phyloP scores from a whole-genome alignment of 352 stramenopile genomes.

The Phytopythium chamaehyphon region DNA sequence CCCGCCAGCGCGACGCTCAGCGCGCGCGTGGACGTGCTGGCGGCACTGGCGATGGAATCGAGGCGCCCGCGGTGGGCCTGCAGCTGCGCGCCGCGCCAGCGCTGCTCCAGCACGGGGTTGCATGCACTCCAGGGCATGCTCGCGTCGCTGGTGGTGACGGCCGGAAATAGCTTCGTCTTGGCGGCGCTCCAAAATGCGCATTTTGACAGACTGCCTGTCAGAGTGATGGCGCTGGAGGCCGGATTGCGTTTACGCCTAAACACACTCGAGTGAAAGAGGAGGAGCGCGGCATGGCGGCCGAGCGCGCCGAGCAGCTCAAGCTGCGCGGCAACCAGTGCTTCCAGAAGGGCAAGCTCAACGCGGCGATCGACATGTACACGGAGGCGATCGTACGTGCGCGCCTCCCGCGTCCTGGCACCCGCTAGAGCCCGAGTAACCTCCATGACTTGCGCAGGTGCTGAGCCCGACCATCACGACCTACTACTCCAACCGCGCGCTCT shows the following conservation, averaged over 20 bases:
- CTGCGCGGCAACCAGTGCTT: constrained; percentile 78
- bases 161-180: too few species aligned
- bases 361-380: constrained; percentile 85
- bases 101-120: constrained; percentile 40
- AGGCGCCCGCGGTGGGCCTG: constrained; percentile 39
- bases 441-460: constrained; percentile 30
- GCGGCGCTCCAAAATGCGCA: too few species aligned
- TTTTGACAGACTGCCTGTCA: too few species aligned
- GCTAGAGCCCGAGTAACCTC: not conserved
- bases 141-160: too few species aligned
- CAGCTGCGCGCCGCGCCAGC: constrained; percentile 30
- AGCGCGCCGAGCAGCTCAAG: constrained; percentile 74
- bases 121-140: constrained; percentile 46
- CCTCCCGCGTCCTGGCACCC: not conserved
- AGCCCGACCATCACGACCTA: constrained; percentile 55
- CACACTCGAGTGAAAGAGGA: too few species aligned
- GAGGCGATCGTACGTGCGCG: constrained; percentile 62
- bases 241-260: too few species aligned
- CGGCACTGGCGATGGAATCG: constrained; percentile 37
- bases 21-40: constrained; percentile 14
- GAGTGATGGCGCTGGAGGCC: too few species aligned
- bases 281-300: constrained; percentile 9
- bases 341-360: constrained; percentile 70
- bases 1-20: constrained; percentile 21
- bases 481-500: constrained; percentile 80